phyloP scores from a whole-genome alignment of 768 basidiomycete genomes.

The Leccinum subtestaceum region DNA sequence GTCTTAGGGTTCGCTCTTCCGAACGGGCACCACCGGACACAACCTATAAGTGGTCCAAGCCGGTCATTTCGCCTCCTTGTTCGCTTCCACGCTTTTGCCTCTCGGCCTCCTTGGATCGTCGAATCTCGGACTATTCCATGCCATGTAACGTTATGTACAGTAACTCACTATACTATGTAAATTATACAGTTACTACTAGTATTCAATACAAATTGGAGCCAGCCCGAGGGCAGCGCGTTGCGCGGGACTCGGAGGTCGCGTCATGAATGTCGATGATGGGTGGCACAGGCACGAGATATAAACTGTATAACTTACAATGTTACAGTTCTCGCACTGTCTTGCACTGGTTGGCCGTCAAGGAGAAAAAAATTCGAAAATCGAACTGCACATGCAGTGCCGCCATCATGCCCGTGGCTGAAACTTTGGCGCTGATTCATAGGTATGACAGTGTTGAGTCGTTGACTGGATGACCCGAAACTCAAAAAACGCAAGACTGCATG shows the following conservation, averaged over 20 bases:
- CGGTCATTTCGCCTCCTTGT: not conserved
- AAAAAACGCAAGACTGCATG: not conserved
- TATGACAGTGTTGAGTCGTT: not conserved
- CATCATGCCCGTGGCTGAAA: not conserved
- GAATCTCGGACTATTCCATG: not conserved
- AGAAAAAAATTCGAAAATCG: not conserved
- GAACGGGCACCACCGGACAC: not conserved
- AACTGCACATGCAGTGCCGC: not conserved
- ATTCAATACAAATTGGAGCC: not conserved
- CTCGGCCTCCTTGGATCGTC: not conserved
- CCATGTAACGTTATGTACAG: not conserved
- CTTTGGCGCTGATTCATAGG: not conserved
- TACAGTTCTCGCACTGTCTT: not conserved
- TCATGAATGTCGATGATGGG: not conserved
- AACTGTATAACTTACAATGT: not conserved
- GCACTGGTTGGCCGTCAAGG: not conserved
- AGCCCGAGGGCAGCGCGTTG: not conserved
- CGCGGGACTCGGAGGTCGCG: not conserved
- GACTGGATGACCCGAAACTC: not conserved
- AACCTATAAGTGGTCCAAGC: no score
- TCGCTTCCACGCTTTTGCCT: not conserved
- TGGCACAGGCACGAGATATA: not conserved
- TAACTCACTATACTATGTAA: not conserved
- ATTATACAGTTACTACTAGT: not conserved
- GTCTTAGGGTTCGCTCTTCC: not conserved